Percentiles rank a stretch among this genome's conserved stretches.
Evolutionary conservation across 495 filamentous ascomycete genomes (phyloP).

Genomic region (Neurospora sp.): DNA sequence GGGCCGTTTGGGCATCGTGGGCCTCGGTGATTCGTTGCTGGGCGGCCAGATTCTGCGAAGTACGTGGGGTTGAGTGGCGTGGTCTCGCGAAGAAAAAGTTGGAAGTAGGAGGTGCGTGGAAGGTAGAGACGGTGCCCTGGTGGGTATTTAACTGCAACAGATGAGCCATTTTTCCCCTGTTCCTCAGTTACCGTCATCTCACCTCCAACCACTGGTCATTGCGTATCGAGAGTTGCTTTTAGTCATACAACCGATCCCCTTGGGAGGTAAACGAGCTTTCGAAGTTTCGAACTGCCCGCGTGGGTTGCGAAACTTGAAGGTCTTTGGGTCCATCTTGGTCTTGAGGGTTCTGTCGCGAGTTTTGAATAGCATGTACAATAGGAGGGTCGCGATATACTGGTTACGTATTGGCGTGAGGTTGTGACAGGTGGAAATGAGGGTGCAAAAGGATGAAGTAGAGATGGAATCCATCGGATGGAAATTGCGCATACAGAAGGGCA

Average conservation of each 20-base stretch:
- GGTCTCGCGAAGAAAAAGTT: background rate
- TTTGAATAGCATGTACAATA: background rate
- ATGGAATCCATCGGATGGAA: background rate
- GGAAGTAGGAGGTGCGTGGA: background rate
- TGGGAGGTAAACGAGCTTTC: background rate
- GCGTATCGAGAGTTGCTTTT: background rate
- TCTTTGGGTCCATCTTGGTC: background rate
- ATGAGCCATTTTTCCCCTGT: background rate
- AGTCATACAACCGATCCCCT: background rate
- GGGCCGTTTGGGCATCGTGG: background rate
- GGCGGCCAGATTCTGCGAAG: background rate
- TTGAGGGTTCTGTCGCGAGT: background rate
- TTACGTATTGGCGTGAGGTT: background rate
- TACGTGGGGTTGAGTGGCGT: background rate
- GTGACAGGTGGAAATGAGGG: background rate
- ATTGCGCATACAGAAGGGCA: no score
- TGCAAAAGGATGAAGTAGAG: background rate
- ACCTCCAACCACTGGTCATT: background rate
- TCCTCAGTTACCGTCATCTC: background rate
- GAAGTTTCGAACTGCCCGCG: no score
- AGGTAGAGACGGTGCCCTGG: background rate
- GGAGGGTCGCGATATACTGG: background rate
- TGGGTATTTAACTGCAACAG: background rate
- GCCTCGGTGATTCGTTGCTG: background rate
- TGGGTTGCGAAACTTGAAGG: background rate